Evolutionary conservation across 1,284 basidiomycete genomes (phyloP), one percentile per base, ranked within the genome.

Genomic region (Puccinia coronata): DNA sequence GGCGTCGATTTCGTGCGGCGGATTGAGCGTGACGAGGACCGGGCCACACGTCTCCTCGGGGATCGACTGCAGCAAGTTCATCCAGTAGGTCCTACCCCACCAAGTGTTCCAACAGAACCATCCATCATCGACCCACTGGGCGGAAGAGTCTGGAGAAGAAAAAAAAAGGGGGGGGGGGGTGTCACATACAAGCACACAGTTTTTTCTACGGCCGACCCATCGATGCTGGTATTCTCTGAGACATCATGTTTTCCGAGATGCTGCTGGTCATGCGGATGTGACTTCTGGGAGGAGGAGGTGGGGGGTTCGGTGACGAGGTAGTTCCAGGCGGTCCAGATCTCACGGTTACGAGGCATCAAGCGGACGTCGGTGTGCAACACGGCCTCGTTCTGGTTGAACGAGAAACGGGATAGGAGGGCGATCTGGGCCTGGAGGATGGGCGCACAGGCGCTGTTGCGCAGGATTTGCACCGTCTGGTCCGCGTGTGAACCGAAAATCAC

Each of bases 401-500:
- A 84, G 84, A 93, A 92, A 47, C 88, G 87, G 6, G 88, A 86
- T 23, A 94, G 86, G 18, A 91, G 89, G 16, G 87, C 85, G 73
- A 89, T 87, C 85, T 93, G 92, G 77, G 20, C n/a, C 5, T 53
- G 31, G 16, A 79, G 41, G 39, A 69, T 8, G 11, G 43, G 36
- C 31, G 43, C 34, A 55, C 77, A 71, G 25, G 51, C 51, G 18
- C 49, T 57, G 9, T 31, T 43, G 25, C 47, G 43, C 0, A 94
- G 87, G 43, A 94, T 90, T 0, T 87, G 84, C 8, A 92, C 86
- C 0, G 90, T 89, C 0, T 90, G 89, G 84, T 94, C 91, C 0
- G 92, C 92, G 84, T 94, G 93, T 23, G 89, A 91, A 2, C 92
- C 92, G 53, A 95, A 87, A 69, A 94, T 91, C 77, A 95, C 91